Base-by-base conservation (phyloP, 176 grass and related monocot species). In the Musa schizocarpa region DNA sequence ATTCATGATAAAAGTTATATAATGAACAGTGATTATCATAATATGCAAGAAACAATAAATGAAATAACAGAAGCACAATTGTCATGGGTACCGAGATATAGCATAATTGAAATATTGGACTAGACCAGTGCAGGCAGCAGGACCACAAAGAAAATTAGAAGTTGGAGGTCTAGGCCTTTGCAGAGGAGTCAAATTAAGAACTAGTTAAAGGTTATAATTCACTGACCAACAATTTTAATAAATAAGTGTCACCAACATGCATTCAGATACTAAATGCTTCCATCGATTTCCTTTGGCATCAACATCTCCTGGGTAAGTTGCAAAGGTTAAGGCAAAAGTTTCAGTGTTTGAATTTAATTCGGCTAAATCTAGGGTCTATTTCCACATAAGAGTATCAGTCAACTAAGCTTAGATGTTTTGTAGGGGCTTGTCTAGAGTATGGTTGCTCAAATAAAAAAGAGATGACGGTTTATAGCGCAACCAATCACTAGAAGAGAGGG, bases 21-120 rank as follows among this genome's bases (percentile, higher is more conserved):
- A 61, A 19, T 61, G 3, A n/a, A 0, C n/a, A 61, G 57, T 1
- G n/a, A 17, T 5, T 81, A 79, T n/a, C 13, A 24, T 58, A 48
- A 79, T 19, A 27, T 11, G 14, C 74, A 19, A 73, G 25, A 78
- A 12, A 13, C 2, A 25, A 65, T 26, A 27, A 24, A 14, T 65
- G 19, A 78, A 7, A 71, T 52, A 71, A 72, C 79, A 55, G 27
- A 76, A 27, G 26, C 26, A 27, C 26, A 27, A 22, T 26, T 81
- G 50, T 54, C 1, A 17, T 23, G 34, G 4, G 4, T 43, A 43
- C 4, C 4, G 34, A 43, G 34, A 43, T 43, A 43, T 43, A 43
- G 34, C 34, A 43, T 43, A 63, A 22, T n/a, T 63, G 14, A 22
- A 63, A 16, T 19, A 16, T 19, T 9, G 7, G 21, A 19, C 21